These are phyloP conservation scores for Hanseniaspora vineae DNA, from an alignment of 805 yeast genomes.

Conservation along the genomic window DNA sequence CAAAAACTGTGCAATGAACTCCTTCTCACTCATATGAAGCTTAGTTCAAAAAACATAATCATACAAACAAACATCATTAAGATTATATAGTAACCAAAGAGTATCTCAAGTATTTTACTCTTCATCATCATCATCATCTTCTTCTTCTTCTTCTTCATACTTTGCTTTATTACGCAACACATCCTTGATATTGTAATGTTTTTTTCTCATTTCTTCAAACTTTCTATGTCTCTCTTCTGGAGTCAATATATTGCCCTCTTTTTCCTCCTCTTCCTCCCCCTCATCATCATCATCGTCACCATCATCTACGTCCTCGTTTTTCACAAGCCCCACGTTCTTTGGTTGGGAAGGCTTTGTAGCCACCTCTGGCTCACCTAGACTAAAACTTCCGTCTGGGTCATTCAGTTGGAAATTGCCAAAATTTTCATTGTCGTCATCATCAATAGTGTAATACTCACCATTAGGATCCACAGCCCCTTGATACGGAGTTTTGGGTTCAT, in stretches of 20 bases:
- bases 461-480: slow-evolving; percentile 79
- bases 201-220: slow-evolving; percentile 70
- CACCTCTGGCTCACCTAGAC: slow-evolving; percentile 44
- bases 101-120: slow-evolving; percentile 3
- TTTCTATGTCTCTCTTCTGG: slow-evolving; percentile 50
- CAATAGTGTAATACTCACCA: slow-evolving; percentile 66
- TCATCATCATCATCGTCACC: slow-evolving; percentile 15
- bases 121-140: slow-evolving; percentile 22
- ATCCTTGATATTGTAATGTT: slow-evolving; percentile 56
- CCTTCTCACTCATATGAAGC: too few species aligned
- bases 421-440: slow-evolving; percentile 41
- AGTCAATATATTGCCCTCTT: slow-evolving; percentile 20
- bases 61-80: too few species aligned
- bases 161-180: slow-evolving; percentile 20
- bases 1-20: too few species aligned
- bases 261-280: slow-evolving; percentile 25
- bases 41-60: too few species aligned
- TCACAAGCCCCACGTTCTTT: slow-evolving; percentile 11
- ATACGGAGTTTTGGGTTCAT: slow-evolving; percentile 92
- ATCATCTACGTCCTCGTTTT: background rate
- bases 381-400: slow-evolving; percentile 22
- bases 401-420: slow-evolving; percentile 1
- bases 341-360: slow-evolving; percentile 7
- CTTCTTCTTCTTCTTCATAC: slow-evolving; percentile 8
- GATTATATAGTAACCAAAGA: too few species aligned